A percentile compares a stretch with the other conserved stretches of the same genome.
Evolutionary conservation across 1,284 basidiomycete species (phyloP).

Genomic region (Leccinum solheimii): DNA sequence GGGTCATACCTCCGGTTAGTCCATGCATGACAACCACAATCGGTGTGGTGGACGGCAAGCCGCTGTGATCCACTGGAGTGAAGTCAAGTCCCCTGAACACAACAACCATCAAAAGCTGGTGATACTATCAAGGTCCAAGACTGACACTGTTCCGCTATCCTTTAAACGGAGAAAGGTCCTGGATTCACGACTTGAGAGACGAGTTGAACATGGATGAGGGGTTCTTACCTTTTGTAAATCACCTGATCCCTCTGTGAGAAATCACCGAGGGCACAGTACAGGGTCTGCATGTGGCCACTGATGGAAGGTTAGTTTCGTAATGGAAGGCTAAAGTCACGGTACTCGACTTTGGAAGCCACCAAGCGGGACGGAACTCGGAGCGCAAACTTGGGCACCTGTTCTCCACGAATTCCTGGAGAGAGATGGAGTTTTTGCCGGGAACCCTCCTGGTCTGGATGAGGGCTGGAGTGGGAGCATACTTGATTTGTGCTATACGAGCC

Average conservation of each 20-base stretch:
- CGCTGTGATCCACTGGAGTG: conserved; percentile 55
- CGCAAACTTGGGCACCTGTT: conserved; percentile 58
- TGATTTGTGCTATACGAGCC: conserved; percentile 28
- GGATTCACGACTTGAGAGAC: conserved; percentile 8
- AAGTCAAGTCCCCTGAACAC: conserved; percentile 68
- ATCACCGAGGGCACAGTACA: conserved; percentile 68
- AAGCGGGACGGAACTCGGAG: conserved; percentile 54
- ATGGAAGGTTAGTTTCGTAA: conserved; percentile 8
- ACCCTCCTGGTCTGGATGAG: conserved; percentile 39
- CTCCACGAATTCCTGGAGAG: conserved; percentile 56
- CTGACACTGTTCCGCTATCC: conserved; percentile 74
- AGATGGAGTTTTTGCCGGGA: conserved; percentile 24
- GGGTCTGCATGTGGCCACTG: conserved; percentile 73
- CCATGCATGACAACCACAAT: conserved; percentile 87
- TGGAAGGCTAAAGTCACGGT: conserved; percentile 1
- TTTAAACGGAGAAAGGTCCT: conserved; percentile 60
- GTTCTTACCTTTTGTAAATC: conserved; percentile 58
- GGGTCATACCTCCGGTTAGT: conserved; percentile 72
- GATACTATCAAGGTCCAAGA: conserved; percentile 10
- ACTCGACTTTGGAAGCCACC: conserved; percentile 69
- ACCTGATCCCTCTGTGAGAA: conserved; percentile 74
- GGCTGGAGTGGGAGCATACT: conserved; percentile 42
- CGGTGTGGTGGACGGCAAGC: conserved; percentile 64
- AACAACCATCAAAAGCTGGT: neutral
- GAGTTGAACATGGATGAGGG: neutral